Base-by-base conservation (phyloP, 2,329 filamentous ascomycete genomes). In the Fusarium gaditjirri region DNA sequence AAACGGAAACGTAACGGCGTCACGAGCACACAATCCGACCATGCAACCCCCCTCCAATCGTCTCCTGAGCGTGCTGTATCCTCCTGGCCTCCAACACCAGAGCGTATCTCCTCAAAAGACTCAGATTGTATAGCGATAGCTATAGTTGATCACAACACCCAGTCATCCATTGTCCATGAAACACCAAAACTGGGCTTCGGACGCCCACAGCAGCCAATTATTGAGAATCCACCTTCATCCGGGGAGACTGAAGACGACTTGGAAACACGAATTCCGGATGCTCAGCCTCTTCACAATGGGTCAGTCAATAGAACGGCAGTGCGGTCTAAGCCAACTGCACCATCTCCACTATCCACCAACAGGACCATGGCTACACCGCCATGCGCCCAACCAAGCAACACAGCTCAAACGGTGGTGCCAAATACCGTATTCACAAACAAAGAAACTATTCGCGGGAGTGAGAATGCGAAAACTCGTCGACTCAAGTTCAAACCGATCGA, bases 241-340 rank as follows among this genome's bases (percentile, higher is more conserved):
- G 55, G 76, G 68, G 70, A 70, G 67, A 29, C 77, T 13, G 81
- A 83, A 27, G 80, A 83, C 19, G 81, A 82, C 13, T 62, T 83
- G n/a, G 83, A 84, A 50, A 77, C 79, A 50, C 77, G 78, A 39
- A 68, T 82, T 8, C 81, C 81, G 4, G 77, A 77, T 41, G 79
- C 76, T 11, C 75, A 77, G 19, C 60, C 69, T 41, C 57, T 53
- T 14, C 31, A 43, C 16, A 63, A 71, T 42, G 47, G 35, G 11
- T 67, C 77, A 21, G 68, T 81, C 14, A 80, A 80, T 41, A 70
- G 75, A n/a, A 64, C 60, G 43, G 68, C 76, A 43, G 65, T 75
- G 19, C 71, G 65, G 35, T 57, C 67, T 8, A 59, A 72, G 23
- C 44, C 68, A 35, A 56, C 58, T 8, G 71, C 71, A 23, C 64